A percentile compares a stretch with the other conserved stretches of the same genome.
These are phyloP conservation scores for Wickerhamomyces silvicola DNA, from an alignment of 805 yeast genomes.

Conservation along the genomic window DNA sequence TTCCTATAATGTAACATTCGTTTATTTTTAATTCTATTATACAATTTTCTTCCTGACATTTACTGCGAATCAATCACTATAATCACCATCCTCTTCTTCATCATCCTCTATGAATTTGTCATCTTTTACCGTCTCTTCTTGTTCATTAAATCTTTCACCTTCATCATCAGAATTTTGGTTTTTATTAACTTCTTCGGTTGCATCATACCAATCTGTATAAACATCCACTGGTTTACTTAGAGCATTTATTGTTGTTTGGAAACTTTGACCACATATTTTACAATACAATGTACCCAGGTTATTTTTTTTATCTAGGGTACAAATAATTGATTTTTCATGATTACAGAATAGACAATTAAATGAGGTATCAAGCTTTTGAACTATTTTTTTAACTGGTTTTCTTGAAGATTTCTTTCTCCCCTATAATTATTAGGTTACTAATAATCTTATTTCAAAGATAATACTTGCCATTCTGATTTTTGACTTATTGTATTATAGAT, in stretches of 20 bases:
- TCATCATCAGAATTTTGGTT: slow-evolving; percentile 25
- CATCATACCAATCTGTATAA: slow-evolving; percentile 97
- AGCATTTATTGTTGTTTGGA: slow-evolving; percentile 79
- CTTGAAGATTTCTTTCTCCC: slow-evolving; percentile 84
- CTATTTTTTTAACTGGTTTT: slow-evolving; percentile 72
- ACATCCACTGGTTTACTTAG: slow-evolving; percentile 86
- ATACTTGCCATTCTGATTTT: slow-evolving; percentile 6
- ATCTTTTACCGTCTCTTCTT: slow-evolving; percentile 9
- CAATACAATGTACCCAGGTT: slow-evolving; percentile 81
- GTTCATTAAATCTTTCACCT: slow-evolving; percentile 18
- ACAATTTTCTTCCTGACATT: no score
- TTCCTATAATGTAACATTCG: slow-evolving; percentile 1
- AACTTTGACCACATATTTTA: slow-evolving; percentile 89
- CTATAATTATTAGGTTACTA: slow-evolving; percentile 22
- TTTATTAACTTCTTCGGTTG: slow-evolving; percentile 63
- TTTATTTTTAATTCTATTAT: neutral
- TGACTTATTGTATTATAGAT: no score
- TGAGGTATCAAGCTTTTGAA: slow-evolving; percentile 72
- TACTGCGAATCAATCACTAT: slow-evolving; percentile 19
- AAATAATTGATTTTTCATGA: slow-evolving; percentile 87
- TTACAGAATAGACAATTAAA: slow-evolving; percentile 93
- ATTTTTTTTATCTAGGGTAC: slow-evolving; percentile 80
- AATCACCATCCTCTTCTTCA: slow-evolving; percentile 22
- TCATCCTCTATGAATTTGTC: slow-evolving; percentile 19
- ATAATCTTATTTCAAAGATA: neutral